Evolutionary conservation across 2,329 filamentous ascomycete genomes (phyloP), one percentile per base, ranked within the genome.

Genomic region (Scortechinia acanthostroma): DNA sequence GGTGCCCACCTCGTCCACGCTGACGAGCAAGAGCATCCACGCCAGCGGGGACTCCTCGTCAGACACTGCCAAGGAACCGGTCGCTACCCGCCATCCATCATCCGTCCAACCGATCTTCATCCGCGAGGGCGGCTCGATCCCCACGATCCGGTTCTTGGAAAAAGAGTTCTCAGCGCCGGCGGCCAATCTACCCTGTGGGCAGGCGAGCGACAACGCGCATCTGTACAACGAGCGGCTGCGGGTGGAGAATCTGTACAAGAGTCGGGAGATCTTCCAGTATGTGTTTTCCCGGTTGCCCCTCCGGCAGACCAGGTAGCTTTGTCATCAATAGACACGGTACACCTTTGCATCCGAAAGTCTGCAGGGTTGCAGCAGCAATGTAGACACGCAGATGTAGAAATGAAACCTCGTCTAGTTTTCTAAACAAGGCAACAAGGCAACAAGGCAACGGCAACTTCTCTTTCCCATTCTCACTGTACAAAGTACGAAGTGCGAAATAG

Each of bases 221-320:
- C 65, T 98, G 63, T 88, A 95, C 57, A 97, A 98, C 56, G 93
- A 98, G 73, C 70, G 93, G n/a, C 69, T 98, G 62, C 74, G 93
- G 44, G 70, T 98, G 46, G 68, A 87, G 54, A 98, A 98, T 63
- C 59, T 98, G 54, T 79, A 90, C 49, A 96, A 95, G 67, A 93
- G 89, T 51, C 80, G 91, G 50, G 89, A 93, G 63, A 95, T 98
- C 48, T 93, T 98, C 54, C 83, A 82, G 49, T 78, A 80, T 58
- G 88, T 97, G 4, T 98, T 98, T 66, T 69, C 73, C 52, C 77
- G 82, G 51, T 59, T 93, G 45, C 35, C 35, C n/a, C n/a, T n/a
- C n/a, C n/a, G n/a, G n/a, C n/a, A n/a, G n/a, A n/a, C n/a, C n/a
- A n/a, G n/a, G n/a, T n/a, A n/a, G n/a, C n/a, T n/a, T n/a, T n/a